Base-by-base conservation (phyloP, 2,329 filamentous ascomycete genomes). In the Alternaria ethzedia region DNA sequence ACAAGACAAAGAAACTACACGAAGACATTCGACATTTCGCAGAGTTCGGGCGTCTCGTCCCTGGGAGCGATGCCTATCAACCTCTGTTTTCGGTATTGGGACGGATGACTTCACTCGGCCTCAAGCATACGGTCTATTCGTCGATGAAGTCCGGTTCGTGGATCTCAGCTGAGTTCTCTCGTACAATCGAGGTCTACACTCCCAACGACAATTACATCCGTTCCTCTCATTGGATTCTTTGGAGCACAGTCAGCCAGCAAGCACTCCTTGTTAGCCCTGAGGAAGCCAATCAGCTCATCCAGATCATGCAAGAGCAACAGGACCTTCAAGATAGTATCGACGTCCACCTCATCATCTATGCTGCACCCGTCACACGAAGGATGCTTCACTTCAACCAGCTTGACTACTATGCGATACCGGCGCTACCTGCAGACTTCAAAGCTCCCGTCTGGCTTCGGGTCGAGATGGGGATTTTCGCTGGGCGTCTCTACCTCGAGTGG, bases 221-320 rank as follows among this genome's bases (percentile, higher is more conserved):
- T 2, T 77, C 85, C 0, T 86, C 90, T 0, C 85, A 88, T 25
- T 92, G 88, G 88, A 71, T 92, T 3, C 74, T 91, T 0, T 90
- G 85, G 84, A 86, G 84, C 61, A 67, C 68, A 0, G n/a, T 67
- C 0, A 78, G 79, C 0, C 70, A 86, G 8, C 84, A 81, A 0
- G 89, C 84, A 0, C 65, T 92, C 0, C 73, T 91, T 2, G 70
- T 91, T 2, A 87, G 86, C 26, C 86, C 88, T 0, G 89, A 91
- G 66, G 90, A 92, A 72, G 88, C 85, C 0, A 87, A 91, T 59
- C 49, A 70, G 0, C 66, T 91, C 0, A 81, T 91, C 4, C 81
- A 82, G 0, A 64, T 82, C 0, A 65, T 90, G 43, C 76, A 75
- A 5, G 8, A 57, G n/a, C 21, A 12, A 10, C 25, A 28, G 1